phyloP scores from a whole-genome alignment of 192 early-diverging fungal species.

The Physocladia obscura region DNA sequence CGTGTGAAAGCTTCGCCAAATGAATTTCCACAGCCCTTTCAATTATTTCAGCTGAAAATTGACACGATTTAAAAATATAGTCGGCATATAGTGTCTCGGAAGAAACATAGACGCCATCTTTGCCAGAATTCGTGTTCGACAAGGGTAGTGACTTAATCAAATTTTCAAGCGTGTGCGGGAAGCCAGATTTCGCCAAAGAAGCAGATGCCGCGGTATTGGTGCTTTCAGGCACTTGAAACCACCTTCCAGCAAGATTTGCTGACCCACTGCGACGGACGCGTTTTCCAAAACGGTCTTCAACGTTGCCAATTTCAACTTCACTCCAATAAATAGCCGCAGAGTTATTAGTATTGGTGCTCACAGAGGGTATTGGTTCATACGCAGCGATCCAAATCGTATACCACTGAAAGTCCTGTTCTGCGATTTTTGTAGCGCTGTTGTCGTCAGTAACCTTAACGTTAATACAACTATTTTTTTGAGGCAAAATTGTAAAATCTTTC shows the following conservation, averaged over 20 bases:
- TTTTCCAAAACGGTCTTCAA: background rate
- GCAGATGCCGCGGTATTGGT: background rate
- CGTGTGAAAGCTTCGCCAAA: too few species aligned
- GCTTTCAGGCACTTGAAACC: background rate
- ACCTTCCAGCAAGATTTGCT: background rate
- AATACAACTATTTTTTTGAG: background rate
- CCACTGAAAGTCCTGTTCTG: background rate
- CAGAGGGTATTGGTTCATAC: background rate
- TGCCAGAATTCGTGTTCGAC: too few species aligned
- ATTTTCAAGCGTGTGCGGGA: background rate
- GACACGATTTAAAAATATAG: background rate
- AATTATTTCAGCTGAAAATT: background rate
- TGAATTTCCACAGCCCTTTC: background rate
- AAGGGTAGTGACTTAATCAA: background rate
- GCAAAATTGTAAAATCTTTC: background rate
- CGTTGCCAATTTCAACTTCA: conserved; percentile 1
- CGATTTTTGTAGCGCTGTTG: too few species aligned
- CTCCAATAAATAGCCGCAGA: background rate
- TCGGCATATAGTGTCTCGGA: background rate
- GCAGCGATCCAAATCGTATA: background rate
- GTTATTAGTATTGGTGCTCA: background rate
- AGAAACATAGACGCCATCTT: too few species aligned
- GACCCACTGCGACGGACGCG: background rate
- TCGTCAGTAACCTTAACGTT: background rate
- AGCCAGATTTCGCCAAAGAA: background rate